A percentile compares a stretch with the other conserved stretches of the same genome.
Conservation (phyloP, 106 monocot genomes). For the Cymbidium sinense region DNA sequence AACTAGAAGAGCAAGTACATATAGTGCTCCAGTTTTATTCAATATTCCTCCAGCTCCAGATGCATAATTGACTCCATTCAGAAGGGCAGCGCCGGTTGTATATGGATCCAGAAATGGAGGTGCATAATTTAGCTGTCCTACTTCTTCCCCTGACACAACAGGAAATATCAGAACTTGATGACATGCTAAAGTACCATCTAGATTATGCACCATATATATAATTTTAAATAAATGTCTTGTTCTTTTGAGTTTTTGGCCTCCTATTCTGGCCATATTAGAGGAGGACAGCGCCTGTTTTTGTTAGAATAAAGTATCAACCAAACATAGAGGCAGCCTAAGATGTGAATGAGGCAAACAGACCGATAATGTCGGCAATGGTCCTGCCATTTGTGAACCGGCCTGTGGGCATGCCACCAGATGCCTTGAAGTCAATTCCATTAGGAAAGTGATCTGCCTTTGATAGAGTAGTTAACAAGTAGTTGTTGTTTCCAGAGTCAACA, state of each 20-base stretch:
- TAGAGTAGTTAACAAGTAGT: slow-evolving; percentile 44
- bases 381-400: slow-evolving; percentile 80
- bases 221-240: no score
- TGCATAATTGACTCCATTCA: slow-evolving; percentile 84
- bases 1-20: slow-evolving; percentile 24
- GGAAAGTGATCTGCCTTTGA: slow-evolving; percentile 60
- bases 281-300: no score
- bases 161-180: not conserved
- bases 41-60: slow-evolving; percentile 88
- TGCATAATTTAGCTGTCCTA: slow-evolving; percentile 54
- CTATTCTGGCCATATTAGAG: no score
- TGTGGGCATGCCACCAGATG: slow-evolving; percentile 66
- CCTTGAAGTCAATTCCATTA: slow-evolving; percentile 76
- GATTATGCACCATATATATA: no score
- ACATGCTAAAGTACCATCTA: no score
- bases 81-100: slow-evolving; percentile 42
- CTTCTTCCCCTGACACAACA: slow-evolving; percentile 34
- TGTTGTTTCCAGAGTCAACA: slow-evolving; percentile 89
- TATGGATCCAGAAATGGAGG: slow-evolving; percentile 62
- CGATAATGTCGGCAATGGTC: slow-evolving; percentile 70
- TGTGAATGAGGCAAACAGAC: slow-evolving; percentile 14
- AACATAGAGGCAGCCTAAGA: no score
- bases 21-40: slow-evolving; percentile 67
- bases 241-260: no score
- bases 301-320: no score